Evolutionary conservation across 805 yeast species (phyloP), one percentile per base, ranked within the genome.

Genomic region (Jamesozyma hellenica): DNA sequence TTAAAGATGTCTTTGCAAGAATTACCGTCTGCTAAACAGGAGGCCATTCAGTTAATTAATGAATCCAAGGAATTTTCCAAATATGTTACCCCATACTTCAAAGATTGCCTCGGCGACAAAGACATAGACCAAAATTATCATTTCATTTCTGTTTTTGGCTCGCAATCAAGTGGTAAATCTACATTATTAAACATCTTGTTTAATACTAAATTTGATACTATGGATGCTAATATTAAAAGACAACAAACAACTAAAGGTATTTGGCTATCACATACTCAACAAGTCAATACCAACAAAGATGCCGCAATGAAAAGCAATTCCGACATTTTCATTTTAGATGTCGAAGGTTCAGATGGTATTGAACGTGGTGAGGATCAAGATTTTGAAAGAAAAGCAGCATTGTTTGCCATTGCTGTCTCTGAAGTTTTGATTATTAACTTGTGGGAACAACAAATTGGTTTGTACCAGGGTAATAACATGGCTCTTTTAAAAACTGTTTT

Each of bases 341-440:
- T 92, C n/a, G 98, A 92, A 64, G 98, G 98, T 36, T 88, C 96
- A 1, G 98, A 92, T 64, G 97, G 98, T 36, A 74, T 96, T 44
- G 98, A 92, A 63, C 74, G 96, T 41, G 97, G 97, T 19, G 98
- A 92, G 53, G 97, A 92, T 61, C 96, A 92, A 62, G 98, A 92
- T 63, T 92, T 92, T 60, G 98, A 92, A 63, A 74, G 98, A 42
- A 92, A 92, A 51, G 88, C 96, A 1, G 97, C 97, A 0, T 66
- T 92, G 32, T 92, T 92, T 67, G 97, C 98, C 0, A 67, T 92
- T 45, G 76, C 96, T 10, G 88, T 96, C 0, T 78, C 92, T 13
- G 97, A 92, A 55, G 78, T 88, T 4, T 68, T 92, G 50, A 86
- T 92, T 44, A 82, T 92, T 32, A 92, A 92, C 60, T 76, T 90